Base-by-base conservation (phyloP, 2,329 filamentous ascomycete species). In the Colletotrichum agaves region DNA sequence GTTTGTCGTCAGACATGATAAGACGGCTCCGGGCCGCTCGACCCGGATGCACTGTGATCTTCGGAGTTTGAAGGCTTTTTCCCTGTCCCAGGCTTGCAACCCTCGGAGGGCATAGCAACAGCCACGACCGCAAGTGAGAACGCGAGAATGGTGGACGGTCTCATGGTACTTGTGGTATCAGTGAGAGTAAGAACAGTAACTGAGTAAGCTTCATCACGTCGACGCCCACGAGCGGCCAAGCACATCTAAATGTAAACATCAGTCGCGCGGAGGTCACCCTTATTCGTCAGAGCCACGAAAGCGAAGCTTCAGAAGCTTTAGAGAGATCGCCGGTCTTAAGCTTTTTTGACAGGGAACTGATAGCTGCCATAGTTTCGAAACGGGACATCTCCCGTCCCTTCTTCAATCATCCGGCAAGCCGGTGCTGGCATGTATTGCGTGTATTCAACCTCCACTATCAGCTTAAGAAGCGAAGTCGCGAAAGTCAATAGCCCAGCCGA, bases 301-400 rank as follows among this genome's bases (percentile, higher is more conserved):
- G 12, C 31, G 27, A 58, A 46, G 41, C 55, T 44, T 12, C 33
- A 17, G 15, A 58, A 58, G 27, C 55, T 58, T 46, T n/a, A 7
- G n/a, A 19, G n/a, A 27, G 27, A n/a, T 23, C 41, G 55, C 55
- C 17, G 7, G n/a, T 17, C 44, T 37, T 47, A 47, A 44, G 27
- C 55, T 47, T 58, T 47, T 1, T 11, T 17, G 15, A n/a, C 21
- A 44, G 33, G 55, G 41, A 47, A 44, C 2, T 21, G 33, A 5
- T 12, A 35, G 4, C 11, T 35, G 35, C 44, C 41, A 58, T 4
- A 17, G 39, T 58, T 58, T 35, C 11, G n/a, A 46, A 33, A n/a
- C 15, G 27, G 41, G 17, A 58, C 11, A 46, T 58, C 27, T 58
- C 55, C 41, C 41, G 41, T 27, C 44, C 55, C 17, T n/a, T 23